These are phyloP conservation scores for Lipomyces starkeyi DNA, from an alignment of 805 yeast genomes.

Conservation along the genomic window DNA sequence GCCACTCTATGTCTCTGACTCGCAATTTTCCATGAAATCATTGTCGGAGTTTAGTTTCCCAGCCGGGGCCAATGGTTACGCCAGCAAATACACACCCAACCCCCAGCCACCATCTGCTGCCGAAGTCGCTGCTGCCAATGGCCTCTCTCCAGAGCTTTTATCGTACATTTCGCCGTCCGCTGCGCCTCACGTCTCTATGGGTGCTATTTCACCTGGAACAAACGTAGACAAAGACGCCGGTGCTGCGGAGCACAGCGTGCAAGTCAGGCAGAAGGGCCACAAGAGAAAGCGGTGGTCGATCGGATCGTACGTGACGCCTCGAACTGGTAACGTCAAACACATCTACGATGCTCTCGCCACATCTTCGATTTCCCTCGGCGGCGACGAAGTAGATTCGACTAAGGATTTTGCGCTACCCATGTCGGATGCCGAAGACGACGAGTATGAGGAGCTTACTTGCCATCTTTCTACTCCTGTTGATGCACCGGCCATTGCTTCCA, in stretches of 20 bases:
- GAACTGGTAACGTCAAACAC: conserved; percentile 20
- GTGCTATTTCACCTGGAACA: neutral
- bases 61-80: neutral
- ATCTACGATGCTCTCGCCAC: conserved; percentile 19
- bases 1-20: neutral
- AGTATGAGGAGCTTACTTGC: neutral
- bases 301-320: conserved; percentile 24
- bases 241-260: neutral
- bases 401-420: conserved; percentile 15
- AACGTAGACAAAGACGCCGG: neutral
- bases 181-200: conserved; percentile 12
- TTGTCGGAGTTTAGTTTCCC: neutral
- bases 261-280: neutral
- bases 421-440: conserved; percentile 13
- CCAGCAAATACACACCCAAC: neutral
- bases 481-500: neutral
- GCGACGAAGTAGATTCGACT: neutral
- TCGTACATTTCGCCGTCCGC: conserved; percentile 29
- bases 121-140: conserved; percentile 21
- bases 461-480: conserved; percentile 4
- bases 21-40: neutral
- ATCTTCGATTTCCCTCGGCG: neutral
- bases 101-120: conserved; percentile 14
- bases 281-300: conserved; percentile 32
- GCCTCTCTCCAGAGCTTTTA: conserved; percentile 30